Percentiles rank a stretch among this genome's conserved stretches.
Conservation (phyloP, 2,329 filamentous ascomycete species). For the Xylaria sp. region DNA sequence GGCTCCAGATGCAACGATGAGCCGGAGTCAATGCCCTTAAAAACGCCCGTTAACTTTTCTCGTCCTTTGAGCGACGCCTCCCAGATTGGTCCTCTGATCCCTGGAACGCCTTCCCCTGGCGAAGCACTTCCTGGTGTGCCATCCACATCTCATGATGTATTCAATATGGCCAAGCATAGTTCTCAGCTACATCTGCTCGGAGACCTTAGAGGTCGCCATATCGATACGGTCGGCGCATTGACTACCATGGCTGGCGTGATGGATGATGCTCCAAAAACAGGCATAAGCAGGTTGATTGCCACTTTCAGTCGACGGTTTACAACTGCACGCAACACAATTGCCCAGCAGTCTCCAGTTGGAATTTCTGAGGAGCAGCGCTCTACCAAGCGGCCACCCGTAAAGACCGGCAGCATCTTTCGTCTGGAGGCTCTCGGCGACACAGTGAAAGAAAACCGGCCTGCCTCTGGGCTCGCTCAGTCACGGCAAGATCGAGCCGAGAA, state of each 20-base stretch:
- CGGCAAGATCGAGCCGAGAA: neutral
- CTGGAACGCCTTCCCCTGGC: constrained; percentile 16
- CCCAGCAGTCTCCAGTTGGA: constrained; percentile 1
- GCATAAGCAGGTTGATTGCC: constrained; percentile 12
- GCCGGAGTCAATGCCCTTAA: neutral
- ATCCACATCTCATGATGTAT: constrained; percentile 15
- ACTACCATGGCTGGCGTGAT: constrained; percentile 3
- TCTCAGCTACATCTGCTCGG: constrained; percentile 15
- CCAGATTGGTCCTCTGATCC: constrained; percentile 10
- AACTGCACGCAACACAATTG: neutral
- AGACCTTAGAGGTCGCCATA: constrained; percentile 9
- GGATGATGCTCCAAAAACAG: constrained; percentile 3
- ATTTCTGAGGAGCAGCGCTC: neutral
- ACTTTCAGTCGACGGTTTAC: constrained; percentile 16
- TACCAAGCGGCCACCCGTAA: constrained; percentile 15
- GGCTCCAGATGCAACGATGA: neutral
- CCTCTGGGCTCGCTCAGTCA: constrained; percentile 1
- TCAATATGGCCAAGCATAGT: constrained; percentile 11
- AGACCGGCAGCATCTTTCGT: constrained; percentile 19
- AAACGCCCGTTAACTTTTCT: constrained; percentile 20
- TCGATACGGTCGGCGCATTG: constrained; percentile 11
- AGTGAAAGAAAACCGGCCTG: constrained; percentile 17
- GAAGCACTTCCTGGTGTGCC: constrained; percentile 16
- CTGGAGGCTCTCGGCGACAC: constrained; percentile 23
- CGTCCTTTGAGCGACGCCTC: constrained; percentile 17